Percentiles rank a stretch among this genome's conserved stretches.
These are phyloP conservation scores for Violaceomyces palustris DNA, from an alignment of 1,284 basidiomycete species.

Conservation along the genomic window DNA sequence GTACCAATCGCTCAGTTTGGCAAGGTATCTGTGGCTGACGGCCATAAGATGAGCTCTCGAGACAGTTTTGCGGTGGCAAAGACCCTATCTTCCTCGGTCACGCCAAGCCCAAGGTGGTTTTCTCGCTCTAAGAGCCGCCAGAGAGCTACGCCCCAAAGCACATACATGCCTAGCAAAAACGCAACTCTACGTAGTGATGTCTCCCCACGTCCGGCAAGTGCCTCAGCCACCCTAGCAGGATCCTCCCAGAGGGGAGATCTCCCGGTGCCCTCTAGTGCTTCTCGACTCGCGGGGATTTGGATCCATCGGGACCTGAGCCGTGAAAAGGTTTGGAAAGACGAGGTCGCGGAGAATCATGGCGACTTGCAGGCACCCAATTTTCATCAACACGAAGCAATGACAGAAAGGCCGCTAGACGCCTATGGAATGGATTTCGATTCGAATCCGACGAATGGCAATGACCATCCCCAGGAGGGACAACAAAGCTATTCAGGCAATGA, in stretches of 20 bases:
- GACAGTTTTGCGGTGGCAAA: conserved; percentile 35
- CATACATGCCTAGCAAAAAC: conserved; percentile 11
- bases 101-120: conserved; percentile 40
- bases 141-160: conserved; percentile 10
- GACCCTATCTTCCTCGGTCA: conserved; percentile 36
- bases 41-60: conserved; percentile 16
- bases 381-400: no score
- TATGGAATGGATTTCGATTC: no score
- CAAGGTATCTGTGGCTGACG: conserved; percentile 2
- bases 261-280: conserved; percentile 18
- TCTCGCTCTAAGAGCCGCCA: conserved; percentile 11
- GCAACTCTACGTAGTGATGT: conserved; percentile 8
- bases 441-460: no score
- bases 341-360: no score
- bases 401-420: no score
- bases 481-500: no score
- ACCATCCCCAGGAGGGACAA: no score
- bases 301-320: no score
- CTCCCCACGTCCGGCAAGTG: conserved; percentile 28
- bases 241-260: conserved; percentile 6
- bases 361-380: no score
- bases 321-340: no score
- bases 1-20: conserved; percentile 5
- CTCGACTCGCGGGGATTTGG: conserved; percentile 6
- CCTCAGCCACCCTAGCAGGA: conserved; percentile 15